phyloP scores from a whole-genome alignment of 352 stramenopile genomes.

The Thalassiosira ordinaria region DNA sequence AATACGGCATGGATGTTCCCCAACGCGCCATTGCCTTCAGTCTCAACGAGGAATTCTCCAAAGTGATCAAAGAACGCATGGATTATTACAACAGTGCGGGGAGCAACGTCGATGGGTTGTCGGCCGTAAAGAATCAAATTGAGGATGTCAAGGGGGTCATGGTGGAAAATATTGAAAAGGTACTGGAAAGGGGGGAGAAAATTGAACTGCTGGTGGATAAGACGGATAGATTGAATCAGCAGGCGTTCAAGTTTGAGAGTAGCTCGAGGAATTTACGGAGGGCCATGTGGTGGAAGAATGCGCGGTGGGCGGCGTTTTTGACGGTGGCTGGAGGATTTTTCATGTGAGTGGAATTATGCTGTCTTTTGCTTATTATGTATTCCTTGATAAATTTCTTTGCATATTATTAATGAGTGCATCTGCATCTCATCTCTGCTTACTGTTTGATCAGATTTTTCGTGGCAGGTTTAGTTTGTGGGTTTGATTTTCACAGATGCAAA shows the following conservation, averaged over 20 bases:
- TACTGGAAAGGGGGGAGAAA: slow-evolving; percentile 98
- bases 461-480: slow-evolving; percentile 66
- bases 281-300: slow-evolving; percentile 85
- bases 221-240: slow-evolving; percentile 94
- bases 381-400: no score
- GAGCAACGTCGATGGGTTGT: slow-evolving; percentile 92
- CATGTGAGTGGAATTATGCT: slow-evolving; percentile 36
- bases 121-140: slow-evolving; percentile 93
- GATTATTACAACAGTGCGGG: slow-evolving; percentile 88
- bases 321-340: slow-evolving; percentile 64
- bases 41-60: slow-evolving; percentile 97
- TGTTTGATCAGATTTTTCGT: slow-evolving; percentile 69
- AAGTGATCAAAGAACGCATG: slow-evolving; percentile 94
- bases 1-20: slow-evolving; percentile 77
- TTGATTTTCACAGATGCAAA: slow-evolving; percentile 75
- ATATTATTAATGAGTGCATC: no score
- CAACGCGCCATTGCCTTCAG: slow-evolving; percentile 94
- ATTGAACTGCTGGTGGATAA: slow-evolving; percentile 96
- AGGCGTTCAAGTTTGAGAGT: slow-evolving; percentile 96
- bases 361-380: no score
- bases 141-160: slow-evolving; percentile 98
- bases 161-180: slow-evolving; percentile 99
- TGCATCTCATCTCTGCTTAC: no score
- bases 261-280: slow-evolving; percentile 90
- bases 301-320: slow-evolving; percentile 67